phyloP scores from a whole-genome alignment of 2,329 filamentous ascomycete genomes.

The Raffaelea ambrosiae region DNA sequence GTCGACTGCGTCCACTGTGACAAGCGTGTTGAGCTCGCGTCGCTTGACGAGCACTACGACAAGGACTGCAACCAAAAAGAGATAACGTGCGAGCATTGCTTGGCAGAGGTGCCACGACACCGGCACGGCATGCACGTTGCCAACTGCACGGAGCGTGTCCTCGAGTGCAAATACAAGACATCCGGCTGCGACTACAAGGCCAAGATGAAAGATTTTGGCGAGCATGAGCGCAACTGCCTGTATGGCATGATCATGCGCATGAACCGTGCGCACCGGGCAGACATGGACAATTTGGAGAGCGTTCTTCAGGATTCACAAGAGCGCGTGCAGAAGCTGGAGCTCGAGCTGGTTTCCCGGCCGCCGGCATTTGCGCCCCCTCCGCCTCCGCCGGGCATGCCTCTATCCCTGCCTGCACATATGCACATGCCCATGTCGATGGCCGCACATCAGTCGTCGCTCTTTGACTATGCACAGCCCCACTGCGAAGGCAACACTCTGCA shows the following conservation, averaged over 20 bases:
- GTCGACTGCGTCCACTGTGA: conserved; percentile 46
- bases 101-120: conserved; percentile 32
- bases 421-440: too few relatives aligned
- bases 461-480: too few relatives aligned
- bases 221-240: conserved; percentile 39
- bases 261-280: conserved; percentile 7
- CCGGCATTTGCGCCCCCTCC: too few relatives aligned
- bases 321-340: conserved; percentile 12
- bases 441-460: too few relatives aligned
- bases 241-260: conserved; percentile 31
- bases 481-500: too few relatives aligned
- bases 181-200: conserved; percentile 37
- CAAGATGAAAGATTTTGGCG: conserved; percentile 29
- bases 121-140: conserved; percentile 39
- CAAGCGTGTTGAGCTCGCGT: conserved; percentile 36
- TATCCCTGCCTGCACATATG: too few relatives aligned
- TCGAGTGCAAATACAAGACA: conserved; percentile 36
- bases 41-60: conserved; percentile 36
- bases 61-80: conserved; percentile 36
- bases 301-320: conserved; percentile 9
- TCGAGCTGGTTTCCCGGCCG: conserved; percentile 2
- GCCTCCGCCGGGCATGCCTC: too few relatives aligned
- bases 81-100: conserved; percentile 41
- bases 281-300: conserved; percentile 11
- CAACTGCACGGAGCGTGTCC: conserved; percentile 33